Evolutionary conservation across 2,329 filamentous ascomycete species (phyloP).

Genomic region (Aspergillus sp.): DNA sequence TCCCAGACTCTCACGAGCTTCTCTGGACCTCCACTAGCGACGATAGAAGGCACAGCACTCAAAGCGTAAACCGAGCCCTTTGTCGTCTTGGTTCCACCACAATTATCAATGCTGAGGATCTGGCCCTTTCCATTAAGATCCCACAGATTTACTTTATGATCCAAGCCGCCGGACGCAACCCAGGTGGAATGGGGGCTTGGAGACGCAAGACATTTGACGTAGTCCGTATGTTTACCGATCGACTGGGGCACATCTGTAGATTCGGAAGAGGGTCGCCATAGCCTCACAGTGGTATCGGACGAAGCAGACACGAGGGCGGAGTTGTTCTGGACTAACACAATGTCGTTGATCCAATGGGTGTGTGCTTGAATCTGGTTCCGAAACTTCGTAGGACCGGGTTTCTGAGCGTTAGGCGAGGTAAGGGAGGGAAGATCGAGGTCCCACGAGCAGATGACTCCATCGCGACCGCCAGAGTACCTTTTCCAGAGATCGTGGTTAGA

Average conservation of each 20-base stretch:
- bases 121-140: conserved; percentile 87
- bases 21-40: conserved; percentile 93
- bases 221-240: conserved; percentile 92
- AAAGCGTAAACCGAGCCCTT: conserved; percentile 97
- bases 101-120: conserved; percentile 76
- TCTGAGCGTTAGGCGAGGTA: conserved; percentile 31
- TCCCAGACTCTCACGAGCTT: conserved; percentile 94
- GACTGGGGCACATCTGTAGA: conserved; percentile 70
- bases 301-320: conserved; percentile 83
- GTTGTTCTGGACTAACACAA: conserved; percentile 77
- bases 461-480: conserved; percentile 89
- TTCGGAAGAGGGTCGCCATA: conserved; percentile 78
- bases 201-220: conserved; percentile 90
- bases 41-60: conserved; percentile 74
- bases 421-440: conserved; percentile 61
- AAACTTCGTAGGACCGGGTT: conserved; percentile 55
- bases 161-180: conserved; percentile 92
- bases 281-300: conserved; percentile 90
- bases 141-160: conserved; percentile 91
- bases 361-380: conserved; percentile 75
- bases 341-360: conserved; percentile 96
- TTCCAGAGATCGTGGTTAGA: conserved; percentile 45
- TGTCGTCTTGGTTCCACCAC: conserved; percentile 76
- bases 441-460: conserved; percentile 96
- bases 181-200: conserved; percentile 73